These are phyloP conservation scores for Ulvella scutata DNA, from an alignment of 139 green algal species.

Conservation along the genomic window DNA sequence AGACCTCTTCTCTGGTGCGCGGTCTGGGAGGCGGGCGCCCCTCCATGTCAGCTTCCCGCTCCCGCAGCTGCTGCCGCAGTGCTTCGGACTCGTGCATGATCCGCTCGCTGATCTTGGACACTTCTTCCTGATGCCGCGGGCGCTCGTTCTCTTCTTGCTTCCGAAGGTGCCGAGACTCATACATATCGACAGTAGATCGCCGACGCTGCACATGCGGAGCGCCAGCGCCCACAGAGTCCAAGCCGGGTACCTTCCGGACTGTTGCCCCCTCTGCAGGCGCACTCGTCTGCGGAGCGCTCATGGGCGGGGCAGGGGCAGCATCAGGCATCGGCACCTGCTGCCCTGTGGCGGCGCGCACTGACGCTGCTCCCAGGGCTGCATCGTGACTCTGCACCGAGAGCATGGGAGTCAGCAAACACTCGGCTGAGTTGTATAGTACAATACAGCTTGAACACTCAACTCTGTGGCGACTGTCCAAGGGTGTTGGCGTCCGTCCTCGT, in stretches of 20 bases:
- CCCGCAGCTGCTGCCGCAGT: not conserved
- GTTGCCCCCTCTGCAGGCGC: no score
- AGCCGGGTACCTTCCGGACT: not conserved
- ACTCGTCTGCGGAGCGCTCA: no score
- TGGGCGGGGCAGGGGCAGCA: no score
- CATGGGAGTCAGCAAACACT: no score
- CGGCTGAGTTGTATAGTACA: no score
- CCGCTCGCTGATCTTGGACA: not conserved
- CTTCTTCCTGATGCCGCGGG: not conserved
- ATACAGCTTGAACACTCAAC: no score
- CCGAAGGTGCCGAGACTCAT: not conserved
- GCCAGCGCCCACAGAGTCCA: not conserved
- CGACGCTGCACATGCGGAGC: not conserved
- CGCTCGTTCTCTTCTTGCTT: not conserved
- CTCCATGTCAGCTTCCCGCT: not conserved
- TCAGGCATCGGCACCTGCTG: no score
- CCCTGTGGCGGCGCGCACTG: no score
- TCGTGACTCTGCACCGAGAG: no score
- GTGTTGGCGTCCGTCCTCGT: no score
- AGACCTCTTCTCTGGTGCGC: not conserved
- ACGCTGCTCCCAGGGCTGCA: no score
- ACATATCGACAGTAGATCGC: not conserved
- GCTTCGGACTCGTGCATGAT: not conserved
- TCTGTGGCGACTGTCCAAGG: no score
- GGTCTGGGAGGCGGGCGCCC: not conserved